Percentiles rank a stretch among this genome's conserved stretches.
phyloP scores from a whole-genome alignment of 176 grass and related monocot genomes.

The Oryza meyeriana region DNA sequence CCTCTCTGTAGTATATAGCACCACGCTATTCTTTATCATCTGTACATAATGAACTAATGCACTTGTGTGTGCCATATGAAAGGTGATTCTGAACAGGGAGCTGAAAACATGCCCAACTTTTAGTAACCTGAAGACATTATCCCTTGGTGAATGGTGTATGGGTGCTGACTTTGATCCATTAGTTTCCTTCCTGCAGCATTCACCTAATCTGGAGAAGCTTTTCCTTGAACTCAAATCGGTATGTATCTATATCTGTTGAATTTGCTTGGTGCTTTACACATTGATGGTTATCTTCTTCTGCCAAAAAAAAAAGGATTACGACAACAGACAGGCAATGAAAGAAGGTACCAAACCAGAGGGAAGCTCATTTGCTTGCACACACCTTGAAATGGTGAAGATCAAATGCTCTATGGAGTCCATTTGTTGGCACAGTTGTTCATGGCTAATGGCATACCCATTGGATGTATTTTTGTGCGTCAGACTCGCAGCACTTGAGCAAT shows the following conservation, averaged over 20 bases:
- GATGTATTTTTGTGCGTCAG: conserved; percentile 26
- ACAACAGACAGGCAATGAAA: not conserved
- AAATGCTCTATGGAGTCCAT: conserved; percentile 37
- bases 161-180: conserved; percentile 31
- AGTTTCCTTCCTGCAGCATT: conserved; percentile 28
- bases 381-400: conserved; percentile 41
- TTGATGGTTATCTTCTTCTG: too few relatives aligned
- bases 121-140: conserved; percentile 33
- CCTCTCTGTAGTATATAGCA: too few relatives aligned
- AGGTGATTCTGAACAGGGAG: conserved; percentile 34
- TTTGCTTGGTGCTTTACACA: not conserved
- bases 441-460: conserved; percentile 10
- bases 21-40: too few relatives aligned
- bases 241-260: too few relatives aligned
- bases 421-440: conserved; percentile 31
- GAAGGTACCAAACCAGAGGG: not conserved
- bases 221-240: conserved; percentile 33
- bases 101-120: conserved; percentile 28
- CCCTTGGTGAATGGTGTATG: conserved; percentile 39
- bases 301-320: not conserved
- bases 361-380: conserved; percentile 35
- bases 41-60: not conserved
- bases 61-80: not conserved
- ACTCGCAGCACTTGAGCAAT: conserved; percentile 19
- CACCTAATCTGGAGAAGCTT: conserved; percentile 25